A percentile compares a stretch with the other conserved stretches of the same genome.
Evolutionary conservation across 768 basidiomycete species (phyloP).

Genomic region (Boletus speciosus): DNA sequence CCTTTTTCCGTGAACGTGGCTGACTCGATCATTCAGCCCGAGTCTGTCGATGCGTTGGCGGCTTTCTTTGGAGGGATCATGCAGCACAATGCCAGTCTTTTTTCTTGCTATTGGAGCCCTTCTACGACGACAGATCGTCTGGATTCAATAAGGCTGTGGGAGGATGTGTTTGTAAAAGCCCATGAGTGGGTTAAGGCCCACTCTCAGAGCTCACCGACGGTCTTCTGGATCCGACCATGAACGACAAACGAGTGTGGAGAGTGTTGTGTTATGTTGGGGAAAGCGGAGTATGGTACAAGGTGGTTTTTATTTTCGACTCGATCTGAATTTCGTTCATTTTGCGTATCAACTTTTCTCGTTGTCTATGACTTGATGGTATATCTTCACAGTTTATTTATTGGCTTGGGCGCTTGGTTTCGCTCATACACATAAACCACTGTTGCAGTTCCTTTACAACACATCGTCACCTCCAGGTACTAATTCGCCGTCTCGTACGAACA

Average conservation of each 20-base stretch:
- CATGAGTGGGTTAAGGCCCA: neutral
- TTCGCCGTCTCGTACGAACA: neutral
- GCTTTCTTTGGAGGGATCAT: conserved; percentile 16
- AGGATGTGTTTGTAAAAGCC: conserved; percentile 20
- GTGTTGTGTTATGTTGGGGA: neutral
- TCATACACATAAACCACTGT: neutral
- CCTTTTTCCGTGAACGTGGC: conserved; percentile 15
- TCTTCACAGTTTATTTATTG: neutral
- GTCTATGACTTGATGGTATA: neutral
- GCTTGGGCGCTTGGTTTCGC: neutral
- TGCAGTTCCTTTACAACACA: neutral
- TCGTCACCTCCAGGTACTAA: neutral
- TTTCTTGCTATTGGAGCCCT: conserved; percentile 9
- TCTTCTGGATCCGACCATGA: neutral
- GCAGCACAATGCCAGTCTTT: neutral
- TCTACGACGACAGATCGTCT: conserved; percentile 6
- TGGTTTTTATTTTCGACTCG: neutral
- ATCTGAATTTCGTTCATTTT: neutral
- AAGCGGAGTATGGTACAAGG: too few relatives aligned
- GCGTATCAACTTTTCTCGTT: neutral
- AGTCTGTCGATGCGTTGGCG: conserved; percentile 13
- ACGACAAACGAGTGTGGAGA: neutral
- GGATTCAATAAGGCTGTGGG: conserved; percentile 16
- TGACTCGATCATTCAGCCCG: conserved; percentile 16
- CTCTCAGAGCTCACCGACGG: neutral